Percentiles rank a stretch among this genome's conserved stretches.
Conservation (phyloP, 2,329 filamentous ascomycete species). For the Stemphylium beticola region DNA sequence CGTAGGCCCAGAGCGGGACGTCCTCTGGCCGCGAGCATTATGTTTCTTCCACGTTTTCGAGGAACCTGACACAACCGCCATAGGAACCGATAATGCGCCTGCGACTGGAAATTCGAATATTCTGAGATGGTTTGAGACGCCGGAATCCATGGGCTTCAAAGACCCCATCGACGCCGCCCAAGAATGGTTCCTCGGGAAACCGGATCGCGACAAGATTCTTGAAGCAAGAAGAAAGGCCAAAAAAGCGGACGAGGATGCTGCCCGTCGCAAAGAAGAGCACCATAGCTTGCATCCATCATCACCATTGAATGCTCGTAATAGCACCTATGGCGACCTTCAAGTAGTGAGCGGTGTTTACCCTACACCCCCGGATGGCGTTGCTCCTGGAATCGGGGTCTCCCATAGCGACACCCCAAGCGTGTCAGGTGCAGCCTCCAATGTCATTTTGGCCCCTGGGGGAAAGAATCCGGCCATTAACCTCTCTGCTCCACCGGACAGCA, state of each 20-base stretch:
- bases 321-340: slow-evolving; percentile 46
- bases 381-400: slow-evolving; percentile 37
- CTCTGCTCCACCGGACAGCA: slow-evolving; percentile 35
- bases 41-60: slow-evolving; percentile 36
- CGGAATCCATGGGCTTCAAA: slow-evolving; percentile 40
- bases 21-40: slow-evolving; percentile 46
- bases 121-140: slow-evolving; percentile 41
- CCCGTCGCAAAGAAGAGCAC: slow-evolving; percentile 39
- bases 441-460: slow-evolving; percentile 38
- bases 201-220: slow-evolving; percentile 42
- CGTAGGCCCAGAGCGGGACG: slow-evolving; percentile 28
- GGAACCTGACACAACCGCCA: neutral
- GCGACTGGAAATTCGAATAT: slow-evolving; percentile 11
- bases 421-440: slow-evolving; percentile 31
- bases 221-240: slow-evolving; percentile 51
- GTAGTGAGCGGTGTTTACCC: slow-evolving; percentile 49
- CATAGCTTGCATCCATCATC: slow-evolving; percentile 43
- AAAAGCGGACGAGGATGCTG: slow-evolving; percentile 56
- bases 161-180: slow-evolving; percentile 46
- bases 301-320: slow-evolving; percentile 44
- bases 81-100: neutral
- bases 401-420: slow-evolving; percentile 39
- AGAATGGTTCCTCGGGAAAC: slow-evolving; percentile 46
- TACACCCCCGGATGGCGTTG: slow-evolving; percentile 49
- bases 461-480: slow-evolving; percentile 43